Conservation (phyloP, 805 yeast species). For the Cyberlindnera mrakii region DNA sequence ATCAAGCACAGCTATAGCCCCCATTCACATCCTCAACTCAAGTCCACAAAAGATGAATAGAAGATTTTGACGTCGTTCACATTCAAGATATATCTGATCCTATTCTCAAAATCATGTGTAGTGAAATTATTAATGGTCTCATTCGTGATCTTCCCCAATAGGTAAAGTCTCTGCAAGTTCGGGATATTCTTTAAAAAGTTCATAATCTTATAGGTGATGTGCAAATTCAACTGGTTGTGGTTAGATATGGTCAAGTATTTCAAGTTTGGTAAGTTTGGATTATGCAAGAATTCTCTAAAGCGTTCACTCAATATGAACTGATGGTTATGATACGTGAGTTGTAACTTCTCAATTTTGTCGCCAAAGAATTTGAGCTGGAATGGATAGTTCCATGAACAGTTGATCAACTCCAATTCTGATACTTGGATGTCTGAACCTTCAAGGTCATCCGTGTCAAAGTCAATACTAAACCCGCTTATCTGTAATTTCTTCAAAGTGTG, state of each 20-base stretch:
- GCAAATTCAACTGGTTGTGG: conserved; percentile 23
- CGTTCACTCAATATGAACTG: conserved; percentile 32
- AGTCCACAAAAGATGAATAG: conserved; percentile 26
- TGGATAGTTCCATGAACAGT: conserved; percentile 57
- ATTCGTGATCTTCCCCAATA: conserved; percentile 28
- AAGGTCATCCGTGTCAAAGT: conserved; percentile 31
- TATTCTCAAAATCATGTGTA: conserved; percentile 23
- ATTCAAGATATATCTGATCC: conserved; percentile 21
- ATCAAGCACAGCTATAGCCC: not conserved
- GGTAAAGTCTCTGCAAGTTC: conserved; percentile 22
- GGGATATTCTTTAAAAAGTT: conserved; percentile 28
- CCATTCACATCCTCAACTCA: not conserved
- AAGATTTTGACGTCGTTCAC: conserved; percentile 28
- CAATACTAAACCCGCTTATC: conserved; percentile 36
- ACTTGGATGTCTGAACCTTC: conserved; percentile 14
- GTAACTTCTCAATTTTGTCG: conserved; percentile 19
- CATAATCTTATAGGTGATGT: conserved; percentile 27
- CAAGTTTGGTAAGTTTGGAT: conserved; percentile 23
- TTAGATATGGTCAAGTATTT: conserved; percentile 25
- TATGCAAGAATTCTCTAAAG: conserved; percentile 26
- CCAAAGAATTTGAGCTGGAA: conserved; percentile 34
- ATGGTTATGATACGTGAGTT: conserved; percentile 25
- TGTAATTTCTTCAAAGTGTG: conserved; percentile 27
- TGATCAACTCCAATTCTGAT: conserved; percentile 26
- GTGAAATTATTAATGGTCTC: conserved; percentile 28